Evolutionary conservation across 140 eudicot genomes (phyloP).

Genomic region (Ambrosia hybrid): DNA sequence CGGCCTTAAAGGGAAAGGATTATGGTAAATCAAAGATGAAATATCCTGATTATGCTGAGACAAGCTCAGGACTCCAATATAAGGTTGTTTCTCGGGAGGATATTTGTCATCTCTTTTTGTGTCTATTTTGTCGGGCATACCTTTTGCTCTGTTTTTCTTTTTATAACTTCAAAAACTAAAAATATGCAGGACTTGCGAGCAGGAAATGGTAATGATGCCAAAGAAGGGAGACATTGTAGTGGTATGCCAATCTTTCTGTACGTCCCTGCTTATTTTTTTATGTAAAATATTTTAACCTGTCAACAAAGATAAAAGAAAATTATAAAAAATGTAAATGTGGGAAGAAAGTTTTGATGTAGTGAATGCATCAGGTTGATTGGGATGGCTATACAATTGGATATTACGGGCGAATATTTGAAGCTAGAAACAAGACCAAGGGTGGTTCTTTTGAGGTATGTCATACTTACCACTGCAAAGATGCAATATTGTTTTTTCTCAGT

Average conservation of each 20-base stretch:
- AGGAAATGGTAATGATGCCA: constrained; percentile 76
- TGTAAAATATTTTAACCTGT: constrained; percentile 1
- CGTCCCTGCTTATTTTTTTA: constrained; percentile 28
- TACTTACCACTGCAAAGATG: not conserved
- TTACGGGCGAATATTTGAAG: constrained; percentile 98
- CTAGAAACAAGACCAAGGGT: constrained; percentile 97
- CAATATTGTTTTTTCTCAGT: not conserved
- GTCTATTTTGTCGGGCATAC: constrained; percentile 2
- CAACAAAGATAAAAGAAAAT: constrained; percentile 7
- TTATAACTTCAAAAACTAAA: constrained; percentile 20
- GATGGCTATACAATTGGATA: constrained; percentile 99
- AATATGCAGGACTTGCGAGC: constrained; percentile 75
- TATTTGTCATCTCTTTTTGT: too few species aligned
- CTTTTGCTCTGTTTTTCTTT: not conserved
- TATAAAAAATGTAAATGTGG: not conserved
- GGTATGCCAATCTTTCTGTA: constrained; percentile 53
- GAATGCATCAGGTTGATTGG: constrained; percentile 81
- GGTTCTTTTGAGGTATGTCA: constrained; percentile 92
- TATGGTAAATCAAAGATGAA: constrained; percentile 98
- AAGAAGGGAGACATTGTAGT: constrained; percentile 80
- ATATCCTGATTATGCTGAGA: constrained; percentile 84
- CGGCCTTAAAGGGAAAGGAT: constrained; percentile 94
- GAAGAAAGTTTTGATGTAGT: constrained; percentile 22
- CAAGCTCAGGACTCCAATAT: constrained; percentile 96
- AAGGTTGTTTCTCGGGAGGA: constrained; percentile 54